phyloP scores from a whole-genome alignment of 1,139 yeast genomes.

The Blastobotrys persicus region DNA sequence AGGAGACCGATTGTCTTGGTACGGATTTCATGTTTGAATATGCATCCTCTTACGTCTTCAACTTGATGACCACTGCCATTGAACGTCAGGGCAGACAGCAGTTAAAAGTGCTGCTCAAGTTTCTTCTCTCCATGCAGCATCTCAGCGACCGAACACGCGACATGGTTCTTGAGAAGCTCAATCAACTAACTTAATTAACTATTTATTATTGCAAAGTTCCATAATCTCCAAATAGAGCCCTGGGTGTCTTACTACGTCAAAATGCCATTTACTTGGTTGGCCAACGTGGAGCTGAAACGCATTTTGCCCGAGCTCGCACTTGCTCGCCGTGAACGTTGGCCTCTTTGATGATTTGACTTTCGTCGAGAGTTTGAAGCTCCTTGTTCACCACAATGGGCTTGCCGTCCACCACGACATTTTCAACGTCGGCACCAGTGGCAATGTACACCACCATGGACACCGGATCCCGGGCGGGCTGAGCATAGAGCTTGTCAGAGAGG shows the following conservation, averaged over 20 bases:
- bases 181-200: neutral
- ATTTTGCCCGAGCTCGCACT: conserved; percentile 15
- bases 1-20: neutral
- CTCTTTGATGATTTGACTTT: conserved; percentile 26
- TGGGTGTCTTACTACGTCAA: neutral
- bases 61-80: neutral
- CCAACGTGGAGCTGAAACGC: neutral
- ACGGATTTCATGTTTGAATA: neutral
- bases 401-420: conserved; percentile 29
- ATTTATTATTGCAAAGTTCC: neutral
- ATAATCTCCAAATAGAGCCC: neutral
- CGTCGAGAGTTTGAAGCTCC: conserved; percentile 28
- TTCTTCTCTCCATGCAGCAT: neutral
- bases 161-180: neutral
- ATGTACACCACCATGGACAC: conserved; percentile 16
- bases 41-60: neutral
- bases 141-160: neutral
- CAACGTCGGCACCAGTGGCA: conserved; percentile 18
- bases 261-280: neutral
- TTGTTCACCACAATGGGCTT: conserved; percentile 24
- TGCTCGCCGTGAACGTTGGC: conserved; percentile 25
- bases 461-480: conserved; percentile 15
- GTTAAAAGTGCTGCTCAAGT: neutral
- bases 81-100: neutral
- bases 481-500: conserved; percentile 20